phyloP scores from a whole-genome alignment of 108 stramenopile genomes.

The Nannochloropsis oceanica region DNA sequence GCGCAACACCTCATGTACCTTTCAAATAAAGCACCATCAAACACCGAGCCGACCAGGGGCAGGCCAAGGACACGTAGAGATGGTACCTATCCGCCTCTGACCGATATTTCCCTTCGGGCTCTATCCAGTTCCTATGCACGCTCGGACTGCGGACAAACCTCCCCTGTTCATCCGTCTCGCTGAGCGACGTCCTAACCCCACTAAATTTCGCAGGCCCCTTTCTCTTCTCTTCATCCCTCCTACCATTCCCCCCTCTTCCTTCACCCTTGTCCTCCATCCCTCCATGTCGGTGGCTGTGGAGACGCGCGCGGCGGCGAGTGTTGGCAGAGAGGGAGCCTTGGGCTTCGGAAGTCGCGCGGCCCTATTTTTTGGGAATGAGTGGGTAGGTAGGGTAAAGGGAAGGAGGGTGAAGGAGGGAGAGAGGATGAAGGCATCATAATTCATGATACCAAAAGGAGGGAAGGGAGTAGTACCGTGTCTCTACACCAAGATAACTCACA shows the following conservation, averaged over 20 bases:
- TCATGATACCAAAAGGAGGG: no score
- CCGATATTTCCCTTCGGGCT: neutral
- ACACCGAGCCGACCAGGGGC: constrained; percentile 58
- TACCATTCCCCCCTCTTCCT: neutral
- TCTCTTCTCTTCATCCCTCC: neutral
- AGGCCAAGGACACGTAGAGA: constrained; percentile 43
- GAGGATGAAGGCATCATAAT: no score
- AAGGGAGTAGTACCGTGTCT: no score
- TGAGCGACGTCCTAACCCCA: neutral
- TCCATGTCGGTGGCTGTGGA: neutral
- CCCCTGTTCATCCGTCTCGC: constrained; percentile 7
- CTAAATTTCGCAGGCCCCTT: neutral
- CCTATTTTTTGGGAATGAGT: no score
- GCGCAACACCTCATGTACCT: neutral
- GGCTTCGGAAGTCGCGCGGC: no score
- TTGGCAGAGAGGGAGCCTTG: no score
- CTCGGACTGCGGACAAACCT: constrained; percentile 10
- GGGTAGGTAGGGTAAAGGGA: no score
- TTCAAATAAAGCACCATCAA: constrained; percentile 64
- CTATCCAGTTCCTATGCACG: constrained; percentile 8
- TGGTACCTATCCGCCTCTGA: constrained; percentile 41
- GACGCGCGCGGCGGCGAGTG: no score
- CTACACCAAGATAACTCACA: no score
- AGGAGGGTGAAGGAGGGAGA: no score
- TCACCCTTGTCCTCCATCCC: neutral